These are phyloP conservation scores for Astrothelium macrocarpum DNA, from an alignment of 495 filamentous ascomycete genomes.

Conservation along the genomic window DNA sequence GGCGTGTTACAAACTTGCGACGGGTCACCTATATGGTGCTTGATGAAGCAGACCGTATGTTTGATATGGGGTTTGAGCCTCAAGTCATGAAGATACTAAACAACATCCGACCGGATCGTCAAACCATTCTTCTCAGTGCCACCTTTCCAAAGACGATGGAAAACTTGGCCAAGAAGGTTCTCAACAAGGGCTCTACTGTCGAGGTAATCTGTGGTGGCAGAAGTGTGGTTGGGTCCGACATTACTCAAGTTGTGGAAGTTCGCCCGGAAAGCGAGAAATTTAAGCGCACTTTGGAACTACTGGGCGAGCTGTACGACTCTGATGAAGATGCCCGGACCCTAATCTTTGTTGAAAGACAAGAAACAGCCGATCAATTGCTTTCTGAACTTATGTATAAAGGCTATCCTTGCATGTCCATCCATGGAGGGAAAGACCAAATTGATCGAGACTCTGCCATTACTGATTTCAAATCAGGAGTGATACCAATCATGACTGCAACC, in stretches of 20 bases:
- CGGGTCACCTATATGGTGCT: constrained; percentile 88
- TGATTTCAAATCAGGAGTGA: constrained; percentile 87
- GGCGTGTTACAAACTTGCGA: constrained; percentile 81
- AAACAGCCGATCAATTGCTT: constrained; percentile 79
- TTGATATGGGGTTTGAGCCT: constrained; percentile 98
- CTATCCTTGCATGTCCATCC: constrained; percentile 92
- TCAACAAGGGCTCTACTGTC: constrained; percentile 58
- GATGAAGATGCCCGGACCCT: constrained; percentile 84
- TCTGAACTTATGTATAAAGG: constrained; percentile 76
- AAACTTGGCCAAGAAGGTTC: constrained; percentile 73
- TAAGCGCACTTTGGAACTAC: constrained; percentile 67
- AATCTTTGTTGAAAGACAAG: constrained; percentile 92
- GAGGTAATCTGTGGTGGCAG: constrained; percentile 88
- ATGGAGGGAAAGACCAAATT: constrained; percentile 91
- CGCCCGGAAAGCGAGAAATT: constrained; percentile 78
- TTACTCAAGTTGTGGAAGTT: constrained; percentile 89
- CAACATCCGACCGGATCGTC: constrained; percentile 82
- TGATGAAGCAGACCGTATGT: constrained; percentile 98
- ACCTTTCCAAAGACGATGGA: constrained; percentile 96
- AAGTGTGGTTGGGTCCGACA: constrained; percentile 88
- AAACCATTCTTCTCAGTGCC: constrained; percentile 92
- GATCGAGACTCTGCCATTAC: constrained; percentile 90
- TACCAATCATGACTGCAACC: constrained; percentile 86
- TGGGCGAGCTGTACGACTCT: constrained; percentile 76
- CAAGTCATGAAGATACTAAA: constrained; percentile 94